Evolutionary conservation across 139 green algal genomes (phyloP).

Genomic region (Chlorella sp.): DNA sequence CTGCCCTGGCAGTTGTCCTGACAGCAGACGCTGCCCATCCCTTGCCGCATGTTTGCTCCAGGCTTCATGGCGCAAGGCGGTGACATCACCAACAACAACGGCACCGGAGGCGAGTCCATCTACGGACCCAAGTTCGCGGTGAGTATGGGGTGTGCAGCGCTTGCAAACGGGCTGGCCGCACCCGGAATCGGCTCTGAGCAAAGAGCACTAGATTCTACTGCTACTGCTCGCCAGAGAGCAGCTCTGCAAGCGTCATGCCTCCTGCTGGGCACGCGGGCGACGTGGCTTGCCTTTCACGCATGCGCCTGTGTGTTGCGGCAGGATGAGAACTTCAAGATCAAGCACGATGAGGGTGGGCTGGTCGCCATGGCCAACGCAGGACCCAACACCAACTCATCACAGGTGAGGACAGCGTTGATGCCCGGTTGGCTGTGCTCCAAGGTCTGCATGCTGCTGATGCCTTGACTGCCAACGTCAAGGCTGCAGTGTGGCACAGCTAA

Average conservation of each 20-base stretch:
- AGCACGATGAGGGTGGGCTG: conserved; percentile 64
- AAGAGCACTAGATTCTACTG: not conserved
- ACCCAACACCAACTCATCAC: conserved; percentile 25
- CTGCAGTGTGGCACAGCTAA: too few species aligned
- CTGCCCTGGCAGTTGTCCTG: too few species aligned
- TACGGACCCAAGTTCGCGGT: conserved; percentile 76
- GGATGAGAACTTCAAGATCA: conserved; percentile 87
- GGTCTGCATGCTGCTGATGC: too few species aligned
- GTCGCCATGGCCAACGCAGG: conserved; percentile 90
- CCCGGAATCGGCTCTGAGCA: conserved; percentile 1
- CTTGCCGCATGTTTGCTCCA: conserved; percentile 19
- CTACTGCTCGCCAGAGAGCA: too few species aligned
- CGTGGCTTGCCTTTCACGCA: too few species aligned
- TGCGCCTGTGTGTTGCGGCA: too few species aligned
- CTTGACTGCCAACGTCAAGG: too few species aligned
- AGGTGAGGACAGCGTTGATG: conserved; percentile 80
- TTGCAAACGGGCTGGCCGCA: not conserved
- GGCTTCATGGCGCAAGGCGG: conserved; percentile 87
- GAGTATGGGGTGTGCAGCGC: too few species aligned
- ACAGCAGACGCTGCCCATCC: too few species aligned
- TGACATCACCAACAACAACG: conserved; percentile 73
- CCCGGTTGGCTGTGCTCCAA: too few species aligned
- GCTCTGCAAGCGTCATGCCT: too few species aligned
- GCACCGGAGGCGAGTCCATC: conserved; percentile 84
- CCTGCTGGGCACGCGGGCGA: too few species aligned